Evolutionary conservation across 352 stramenopile species (phyloP).

Genomic region (Pythium monospermum): DNA sequence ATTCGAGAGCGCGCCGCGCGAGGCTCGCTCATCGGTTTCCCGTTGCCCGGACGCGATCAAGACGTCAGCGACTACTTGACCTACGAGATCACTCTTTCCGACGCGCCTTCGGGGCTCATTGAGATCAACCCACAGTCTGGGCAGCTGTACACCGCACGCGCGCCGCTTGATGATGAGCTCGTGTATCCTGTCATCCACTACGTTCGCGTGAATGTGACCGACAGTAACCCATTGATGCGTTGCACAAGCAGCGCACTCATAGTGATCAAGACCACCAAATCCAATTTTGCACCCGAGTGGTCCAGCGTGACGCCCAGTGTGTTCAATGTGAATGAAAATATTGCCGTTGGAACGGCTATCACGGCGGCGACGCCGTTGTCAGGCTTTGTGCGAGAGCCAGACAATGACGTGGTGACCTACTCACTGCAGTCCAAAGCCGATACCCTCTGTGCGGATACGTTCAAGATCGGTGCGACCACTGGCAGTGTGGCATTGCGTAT

Average conservation of each 20-base stretch:
- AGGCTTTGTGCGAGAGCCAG: slow-evolving; percentile 30
- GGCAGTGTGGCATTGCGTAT: slow-evolving; percentile 29
- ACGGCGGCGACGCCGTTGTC: slow-evolving; percentile 24
- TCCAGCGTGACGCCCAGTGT: slow-evolving; percentile 16
- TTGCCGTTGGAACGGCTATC: slow-evolving; percentile 9
- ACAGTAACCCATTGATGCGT: slow-evolving; percentile 18
- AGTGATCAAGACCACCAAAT: slow-evolving; percentile 32
- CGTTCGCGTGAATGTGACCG: slow-evolving; percentile 35
- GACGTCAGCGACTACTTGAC: slow-evolving; percentile 40
- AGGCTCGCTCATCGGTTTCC: slow-evolving; percentile 40
- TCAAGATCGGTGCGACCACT: slow-evolving; percentile 25
- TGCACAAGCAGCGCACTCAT: slow-evolving; percentile 25
- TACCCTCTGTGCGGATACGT: slow-evolving; percentile 40
- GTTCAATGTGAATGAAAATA: slow-evolving; percentile 43
- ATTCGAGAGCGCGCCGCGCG: slow-evolving; percentile 29
- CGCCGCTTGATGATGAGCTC: slow-evolving; percentile 24
- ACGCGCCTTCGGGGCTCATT: slow-evolving; percentile 30
- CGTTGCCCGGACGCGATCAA: slow-evolving; percentile 45
- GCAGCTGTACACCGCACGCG: slow-evolving; percentile 35
- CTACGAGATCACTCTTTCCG: slow-evolving; percentile 28
- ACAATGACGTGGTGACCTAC: slow-evolving; percentile 39
- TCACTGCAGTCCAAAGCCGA: slow-evolving; percentile 52
- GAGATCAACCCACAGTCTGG: slow-evolving; percentile 40
- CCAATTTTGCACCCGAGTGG: slow-evolving; percentile 53
- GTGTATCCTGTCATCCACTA: slow-evolving; percentile 30